Evolutionary conservation across 148 eudicot genomes (phyloP), one percentile per base, ranked within the genome.

Genomic region (Arctostaphylos glauca): DNA sequence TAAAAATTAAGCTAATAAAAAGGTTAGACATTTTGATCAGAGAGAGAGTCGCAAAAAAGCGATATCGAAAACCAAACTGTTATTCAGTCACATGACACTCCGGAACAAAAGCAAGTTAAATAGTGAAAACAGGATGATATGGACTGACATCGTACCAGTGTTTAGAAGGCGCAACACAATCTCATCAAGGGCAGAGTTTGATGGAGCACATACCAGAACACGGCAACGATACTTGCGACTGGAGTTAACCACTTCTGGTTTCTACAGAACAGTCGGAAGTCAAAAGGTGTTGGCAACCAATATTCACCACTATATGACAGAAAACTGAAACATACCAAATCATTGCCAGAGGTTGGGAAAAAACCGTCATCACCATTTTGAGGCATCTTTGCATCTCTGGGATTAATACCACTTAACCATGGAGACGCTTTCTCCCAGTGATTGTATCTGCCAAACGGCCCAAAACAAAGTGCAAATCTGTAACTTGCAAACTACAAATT

Each of bases 131-230:
- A 50, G 48, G 55, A 81, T 67, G 62, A 53, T 31, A 66, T 13
- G 16, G 15, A n/a, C 10, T 38, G n/a, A 67, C 23, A 80, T 44
- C 9, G 6, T 88, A 96, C 98, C 99, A 58, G 95, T 91, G 85
- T 89, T 90, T 80, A 94, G 71, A 76, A 96, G 86, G 52, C 97
- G 96, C 87, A 91, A 82, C 60, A 96, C 99, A 85, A 96, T 96
- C 89, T 96, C 99, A 82, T 96, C 99, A 78, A 96, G 96, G 12
- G 99, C 99, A 81, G 98, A 96, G 86, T 96, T 96, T 85, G 99
- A 96, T 83, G 99, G 99, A 60, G 99, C 99, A 88, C 99, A 96
- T 68, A 96, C 98, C 84, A 96, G 80, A 83, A 96, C 96, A 84
- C 98, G 98, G 53, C 94, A 96, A 73, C 99, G 98, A 84, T 94